Conservation (phyloP, 768 basidiomycete genomes). For the Boletales sp. region DNA sequence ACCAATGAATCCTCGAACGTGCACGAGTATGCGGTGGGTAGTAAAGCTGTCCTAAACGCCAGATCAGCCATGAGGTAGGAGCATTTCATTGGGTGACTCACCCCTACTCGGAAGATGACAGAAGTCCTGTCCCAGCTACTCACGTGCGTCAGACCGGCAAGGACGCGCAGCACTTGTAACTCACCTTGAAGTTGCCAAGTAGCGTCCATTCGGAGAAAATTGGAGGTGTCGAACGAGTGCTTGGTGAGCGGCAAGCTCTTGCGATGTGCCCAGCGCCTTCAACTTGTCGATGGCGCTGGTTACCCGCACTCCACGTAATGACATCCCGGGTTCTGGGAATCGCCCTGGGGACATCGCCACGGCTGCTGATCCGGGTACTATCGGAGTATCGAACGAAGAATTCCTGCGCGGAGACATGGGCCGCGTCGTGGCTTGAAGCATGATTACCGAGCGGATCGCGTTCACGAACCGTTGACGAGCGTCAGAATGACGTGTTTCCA, state of each 20-base stretch:
- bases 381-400: constrained; percentile 27
- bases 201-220: constrained; percentile 53
- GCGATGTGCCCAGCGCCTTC: constrained; percentile 36
- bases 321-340: constrained; percentile 30
- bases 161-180: constrained; percentile 1
- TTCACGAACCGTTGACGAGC: constrained; percentile 37
- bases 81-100: constrained; percentile 24
- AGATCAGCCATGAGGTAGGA: constrained; percentile 12
- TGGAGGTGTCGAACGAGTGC: constrained; percentile 53
- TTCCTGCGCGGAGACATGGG: constrained; percentile 30
- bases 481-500: constrained; percentile 23
- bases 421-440: constrained; percentile 35
- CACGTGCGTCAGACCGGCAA: constrained; percentile 6
- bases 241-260: constrained; percentile 43
- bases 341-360: constrained; percentile 29
- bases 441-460: constrained; percentile 46
- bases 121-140: constrained; percentile 50
- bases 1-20: constrained; percentile 50
- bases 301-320: constrained; percentile 40
- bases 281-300: constrained; percentile 40
- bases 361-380: constrained; percentile 18
- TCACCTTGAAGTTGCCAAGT: constrained; percentile 51
- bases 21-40: constrained; percentile 47
- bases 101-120: constrained; percentile 46
- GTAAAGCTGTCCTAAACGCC: constrained; percentile 37